Base-by-base conservation (phyloP, 352 stramenopile species). In the Globisporangium ultimum region DNA sequence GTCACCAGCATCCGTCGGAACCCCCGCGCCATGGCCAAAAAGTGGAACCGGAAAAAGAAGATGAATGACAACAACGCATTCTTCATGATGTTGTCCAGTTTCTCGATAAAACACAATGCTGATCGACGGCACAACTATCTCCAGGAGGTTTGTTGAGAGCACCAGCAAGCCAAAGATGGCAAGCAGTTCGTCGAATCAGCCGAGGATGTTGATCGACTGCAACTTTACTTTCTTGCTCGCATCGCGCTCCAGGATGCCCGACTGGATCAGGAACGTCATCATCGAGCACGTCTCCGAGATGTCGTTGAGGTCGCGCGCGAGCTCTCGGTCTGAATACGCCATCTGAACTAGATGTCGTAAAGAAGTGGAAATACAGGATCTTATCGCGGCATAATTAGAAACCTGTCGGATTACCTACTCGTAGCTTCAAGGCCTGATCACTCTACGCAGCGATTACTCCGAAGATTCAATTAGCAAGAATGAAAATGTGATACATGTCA, bases 221-320 rank as follows among this genome's bases (percentile, higher is more conserved):
- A 52, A 6, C 34, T 61, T 60, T 21, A 72, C 60, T 40, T 73
- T 76, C 49, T 64, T 67, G 48, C 67, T 71, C 13, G 75, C 42
- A 5, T 74, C 67, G 14, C 53, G 57, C 0, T 56, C 61, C 21
- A 76, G 62, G 56, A 78, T 70, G 22, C 49, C 63, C 57, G 74
- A 74, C 32, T 74, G 66, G 7, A 74, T 48, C 7, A 79, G 53
- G 28, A 78, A 78, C n/a, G 64, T 79, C 18, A 79, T 43, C 24
- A 63, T 55, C 18, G 50, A 66, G 20, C 60, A 65, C 5, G 60
- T 61, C 45, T 76, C 64, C 2, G 71, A 79, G 13, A 74, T 63
- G 61, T 73, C 67, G 48, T 71, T 74, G n/a, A 77, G 53, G 28
- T 70, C 34, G 40, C 50, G 41, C 17, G 70, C 55, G 17, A 74